Conservation (phyloP, 345 rosid species). For the Arabis hirsuta region DNA sequence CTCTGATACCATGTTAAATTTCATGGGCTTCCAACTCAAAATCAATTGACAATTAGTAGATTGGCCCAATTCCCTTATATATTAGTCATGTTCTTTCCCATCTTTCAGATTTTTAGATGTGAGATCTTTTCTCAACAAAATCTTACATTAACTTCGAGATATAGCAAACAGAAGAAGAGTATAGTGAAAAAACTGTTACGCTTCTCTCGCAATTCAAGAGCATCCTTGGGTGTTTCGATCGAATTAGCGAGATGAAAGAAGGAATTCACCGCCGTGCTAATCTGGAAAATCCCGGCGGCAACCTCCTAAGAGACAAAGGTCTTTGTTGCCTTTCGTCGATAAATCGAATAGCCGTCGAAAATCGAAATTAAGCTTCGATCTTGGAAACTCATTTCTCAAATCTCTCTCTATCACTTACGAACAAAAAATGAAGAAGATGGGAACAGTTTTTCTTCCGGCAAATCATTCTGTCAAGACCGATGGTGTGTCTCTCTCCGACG, state of each 20-base stretch:
- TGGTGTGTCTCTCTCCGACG: too few relatives aligned
- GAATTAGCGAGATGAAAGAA: slow-evolving; percentile 74
- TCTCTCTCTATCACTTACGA: not conserved
- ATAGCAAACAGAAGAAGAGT: slow-evolving; percentile 1
- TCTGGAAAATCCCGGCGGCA: slow-evolving; percentile 73
- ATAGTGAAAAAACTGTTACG: slow-evolving; percentile 32
- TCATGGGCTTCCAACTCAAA: too few relatives aligned
- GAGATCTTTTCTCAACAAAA: too few relatives aligned
- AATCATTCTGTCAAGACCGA: too few relatives aligned
- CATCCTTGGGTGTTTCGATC: slow-evolving; percentile 76
- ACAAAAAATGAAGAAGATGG: slow-evolving; percentile 30
- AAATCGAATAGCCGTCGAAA: slow-evolving; percentile 32
- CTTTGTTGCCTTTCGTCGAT: slow-evolving; percentile 35
- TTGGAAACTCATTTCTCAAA: slow-evolving; percentile 62
- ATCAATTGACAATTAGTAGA: too few relatives aligned
- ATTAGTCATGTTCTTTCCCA: too few relatives aligned
- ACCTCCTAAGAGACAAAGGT: slow-evolving; percentile 51
- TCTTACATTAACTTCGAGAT: too few relatives aligned
- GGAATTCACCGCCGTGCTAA: slow-evolving; percentile 67
- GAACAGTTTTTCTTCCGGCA: too few relatives aligned
- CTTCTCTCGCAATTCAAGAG: slow-evolving; percentile 65
- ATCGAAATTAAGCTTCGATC: slow-evolving; percentile 56
- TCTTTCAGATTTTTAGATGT: too few relatives aligned
- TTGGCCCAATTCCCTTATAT: too few relatives aligned
- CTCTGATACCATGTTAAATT: too few relatives aligned